Base-by-base conservation (phyloP, 2,329 filamentous ascomycete genomes). In the Trichoderma koningiopsis region DNA sequence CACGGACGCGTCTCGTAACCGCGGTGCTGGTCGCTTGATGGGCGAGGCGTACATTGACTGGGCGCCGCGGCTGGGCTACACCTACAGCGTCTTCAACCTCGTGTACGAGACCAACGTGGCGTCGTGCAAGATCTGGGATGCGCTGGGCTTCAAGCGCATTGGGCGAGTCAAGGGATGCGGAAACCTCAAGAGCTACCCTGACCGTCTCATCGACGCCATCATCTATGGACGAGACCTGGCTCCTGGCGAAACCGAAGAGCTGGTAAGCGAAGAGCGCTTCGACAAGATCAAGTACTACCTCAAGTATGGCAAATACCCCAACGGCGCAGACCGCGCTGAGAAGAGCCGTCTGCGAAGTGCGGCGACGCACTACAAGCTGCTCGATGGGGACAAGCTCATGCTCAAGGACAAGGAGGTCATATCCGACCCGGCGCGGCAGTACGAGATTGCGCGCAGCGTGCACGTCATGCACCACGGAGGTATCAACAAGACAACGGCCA, bases 221-320 rank as follows among this genome's bases (percentile, higher is more conserved):
- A 92, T 93, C 71, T 93, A 91, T 81, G 94, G 94, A 40, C 85
- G 88, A 66, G 88, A 90, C 74, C 82, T 89, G 71, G 82, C 81
- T 19, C 78, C 78, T 57, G 79, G 78, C 70, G 91, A 93, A 75
- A 87, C 87, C 75, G 93, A 96, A 78, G 92, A 96, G 79, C 90
- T 92, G 78, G 91, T 95, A 75, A 94, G 91, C 80, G 94, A 97
- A 84, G 94, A 97, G 83, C 92, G 96, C 74, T 98, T 98, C 84
- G 95, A 97, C 85, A 97, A 97, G 85, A 98, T 98, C 79, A 92
- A 94, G 77, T 98, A 92, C 84, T 98, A 98, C 81, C 89, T 98
- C 77, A 96, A 97, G 82, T 93, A 94, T 79, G 91, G 91, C 77
- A 93, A 94, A 80, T 98, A 99, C 80, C 96, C 96, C 70, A 90